A percentile compares a stretch with the other conserved stretches of the same genome.
phyloP scores from a whole-genome alignment of 2,329 filamentous ascomycete genomes.

The Aspergillus novoparasiticus region DNA sequence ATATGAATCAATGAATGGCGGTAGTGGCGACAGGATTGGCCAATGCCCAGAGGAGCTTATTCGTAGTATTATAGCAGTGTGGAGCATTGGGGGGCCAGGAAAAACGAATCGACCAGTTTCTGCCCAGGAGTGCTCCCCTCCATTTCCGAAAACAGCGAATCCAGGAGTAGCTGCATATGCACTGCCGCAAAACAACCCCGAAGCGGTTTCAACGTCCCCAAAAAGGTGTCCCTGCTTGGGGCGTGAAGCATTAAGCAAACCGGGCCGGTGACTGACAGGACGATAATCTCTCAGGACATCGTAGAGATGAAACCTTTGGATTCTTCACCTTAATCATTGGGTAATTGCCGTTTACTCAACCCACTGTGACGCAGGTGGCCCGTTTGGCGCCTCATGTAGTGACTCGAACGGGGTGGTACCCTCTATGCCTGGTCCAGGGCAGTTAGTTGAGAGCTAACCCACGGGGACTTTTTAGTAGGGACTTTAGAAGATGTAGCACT shows the following conservation, averaged over 20 bases:
- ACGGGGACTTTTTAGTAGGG: neutral
- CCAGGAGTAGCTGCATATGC: conserved; percentile 12
- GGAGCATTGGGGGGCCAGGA: conserved; percentile 7
- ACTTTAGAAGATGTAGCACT: conserved; percentile 1
- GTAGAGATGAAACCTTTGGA: conserved; percentile 2
- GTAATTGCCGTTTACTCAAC: neutral
- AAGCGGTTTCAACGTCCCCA: conserved; percentile 4
- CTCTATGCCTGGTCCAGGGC: neutral
- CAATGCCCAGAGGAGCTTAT: conserved; percentile 9
- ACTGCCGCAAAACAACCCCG: conserved; percentile 12
- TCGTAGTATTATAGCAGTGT: conserved; percentile 11
- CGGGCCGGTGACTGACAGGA: conserved; percentile 2
- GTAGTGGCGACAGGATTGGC: conserved; percentile 10
- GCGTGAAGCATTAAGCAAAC: neutral
- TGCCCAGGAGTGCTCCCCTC: neutral
- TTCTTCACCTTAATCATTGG: conserved; percentile 7
- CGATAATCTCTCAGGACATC: conserved; percentile 1
- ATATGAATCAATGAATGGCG: conserved; percentile 4
- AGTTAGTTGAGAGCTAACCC: conserved; percentile 5
- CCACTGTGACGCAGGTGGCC: neutral
- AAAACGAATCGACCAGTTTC: conserved; percentile 6
- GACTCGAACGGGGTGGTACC: conserved; percentile 4
- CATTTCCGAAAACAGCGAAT: conserved; percentile 6
- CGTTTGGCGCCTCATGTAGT: conserved; percentile 5
- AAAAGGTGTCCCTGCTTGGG: neutral